These are phyloP conservation scores for Neurospora africana DNA, from an alignment of 495 filamentous ascomycete genomes.

Conservation along the genomic window DNA sequence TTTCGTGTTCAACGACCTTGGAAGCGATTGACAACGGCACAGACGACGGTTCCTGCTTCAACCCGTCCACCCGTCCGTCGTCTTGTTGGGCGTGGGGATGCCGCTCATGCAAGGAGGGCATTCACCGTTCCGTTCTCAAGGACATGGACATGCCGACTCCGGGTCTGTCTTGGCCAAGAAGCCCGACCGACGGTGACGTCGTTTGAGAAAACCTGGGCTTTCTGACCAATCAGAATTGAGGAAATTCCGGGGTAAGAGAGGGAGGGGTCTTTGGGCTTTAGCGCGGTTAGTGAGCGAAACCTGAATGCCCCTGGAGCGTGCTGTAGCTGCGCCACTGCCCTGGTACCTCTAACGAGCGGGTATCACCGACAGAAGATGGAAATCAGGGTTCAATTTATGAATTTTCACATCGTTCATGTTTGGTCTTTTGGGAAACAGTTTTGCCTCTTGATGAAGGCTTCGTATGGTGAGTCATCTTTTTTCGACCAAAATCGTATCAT, in stretches of 20 bases:
- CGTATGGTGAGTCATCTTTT: not conserved
- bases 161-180: not conserved
- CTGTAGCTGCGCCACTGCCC: not conserved
- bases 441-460: not conserved
- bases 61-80: not conserved
- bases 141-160: not conserved
- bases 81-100: not conserved
- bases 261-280: not conserved
- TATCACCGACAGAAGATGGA: not conserved
- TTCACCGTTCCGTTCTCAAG: not conserved
- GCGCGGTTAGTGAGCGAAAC: not conserved
- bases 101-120: too few relatives aligned
- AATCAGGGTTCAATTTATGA: not conserved
- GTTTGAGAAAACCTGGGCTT: not conserved
- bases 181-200: not conserved
- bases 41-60: not conserved
- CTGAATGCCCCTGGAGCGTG: not conserved
- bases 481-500: not conserved
- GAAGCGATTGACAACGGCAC: not conserved
- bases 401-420: not conserved
- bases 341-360: not conserved
- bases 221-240: not conserved
- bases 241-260: not conserved
- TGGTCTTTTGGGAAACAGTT: not conserved
- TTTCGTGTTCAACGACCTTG: not conserved